These are phyloP conservation scores for Plasmodium yoelii DNA, from an alignment of 169 alveolate genomes.

Conservation along the genomic window DNA sequence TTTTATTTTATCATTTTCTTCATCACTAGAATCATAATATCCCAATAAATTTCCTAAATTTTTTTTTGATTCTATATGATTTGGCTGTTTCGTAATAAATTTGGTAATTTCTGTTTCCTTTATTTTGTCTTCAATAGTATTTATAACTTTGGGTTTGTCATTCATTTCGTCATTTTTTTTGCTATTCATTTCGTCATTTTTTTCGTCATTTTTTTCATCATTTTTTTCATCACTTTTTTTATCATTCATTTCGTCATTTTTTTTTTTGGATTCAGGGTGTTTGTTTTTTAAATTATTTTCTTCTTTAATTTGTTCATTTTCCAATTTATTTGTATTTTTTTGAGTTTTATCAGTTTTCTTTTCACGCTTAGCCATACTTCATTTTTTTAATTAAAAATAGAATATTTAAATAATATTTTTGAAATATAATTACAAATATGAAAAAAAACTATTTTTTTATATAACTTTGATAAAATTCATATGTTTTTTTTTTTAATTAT, in stretches of 20 bases:
- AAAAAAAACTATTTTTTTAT: too few relatives aligned
- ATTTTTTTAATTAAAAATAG: background rate
- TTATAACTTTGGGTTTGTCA: background rate
- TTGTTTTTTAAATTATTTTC: background rate
- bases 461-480: too few relatives aligned
- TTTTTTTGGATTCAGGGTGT: background rate
- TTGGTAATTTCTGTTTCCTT: background rate
- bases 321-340: background rate
- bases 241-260: background rate
- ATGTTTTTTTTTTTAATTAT: too few relatives aligned
- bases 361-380: background rate
- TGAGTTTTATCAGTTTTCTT: background rate
- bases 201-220: background rate
- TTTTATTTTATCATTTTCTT: conserved; percentile 18
- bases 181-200: background rate
- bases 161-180: background rate
- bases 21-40: conserved; percentile 52
- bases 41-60: conserved; percentile 28
- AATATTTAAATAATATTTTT: too few relatives aligned
- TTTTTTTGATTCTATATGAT: conserved; percentile 9
- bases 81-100: background rate
- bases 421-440: too few relatives aligned
- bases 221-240: too few relatives aligned
- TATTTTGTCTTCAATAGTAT: background rate
- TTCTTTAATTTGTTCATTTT: background rate